A percentile compares a stretch with the other conserved stretches of the same genome.
Conservation (phyloP, 192 early-diverging fungal genomes). For the Diversispora epigaea region DNA sequence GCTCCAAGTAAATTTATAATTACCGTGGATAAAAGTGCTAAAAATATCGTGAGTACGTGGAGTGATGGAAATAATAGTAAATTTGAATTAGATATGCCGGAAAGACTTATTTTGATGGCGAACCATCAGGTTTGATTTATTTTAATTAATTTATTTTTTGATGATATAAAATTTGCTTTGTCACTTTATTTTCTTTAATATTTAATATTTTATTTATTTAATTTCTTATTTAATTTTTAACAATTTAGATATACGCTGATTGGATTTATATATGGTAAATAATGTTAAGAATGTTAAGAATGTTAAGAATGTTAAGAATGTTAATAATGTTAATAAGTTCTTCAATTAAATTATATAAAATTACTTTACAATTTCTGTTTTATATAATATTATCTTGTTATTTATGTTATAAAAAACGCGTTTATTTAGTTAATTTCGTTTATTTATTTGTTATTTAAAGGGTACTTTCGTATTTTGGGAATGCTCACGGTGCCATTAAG, state of each 20-base stretch:
- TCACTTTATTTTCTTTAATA: background rate
- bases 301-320: too few relatives aligned
- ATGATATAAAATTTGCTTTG: background rate
- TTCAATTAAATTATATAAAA: background rate
- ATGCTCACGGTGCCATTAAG: conserved; percentile 80
- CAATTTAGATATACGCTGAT: conserved; percentile 58
- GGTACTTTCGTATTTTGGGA: conserved; percentile 59
- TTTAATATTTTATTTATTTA: background rate
- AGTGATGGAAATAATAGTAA: conserved; percentile 23
- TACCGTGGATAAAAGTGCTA: conserved; percentile 45
- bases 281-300: too few relatives aligned
- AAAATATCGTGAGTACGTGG: conserved; percentile 34
- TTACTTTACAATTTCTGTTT: too few relatives aligned
- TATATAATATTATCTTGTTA: too few relatives aligned
- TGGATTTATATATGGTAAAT: conserved; percentile 67
- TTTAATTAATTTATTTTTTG: background rate
- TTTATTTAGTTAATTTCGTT: background rate
- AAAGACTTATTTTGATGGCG: conserved; percentile 48
- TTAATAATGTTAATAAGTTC: background rate
- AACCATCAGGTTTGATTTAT: conserved; percentile 57
- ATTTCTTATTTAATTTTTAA: background rate
- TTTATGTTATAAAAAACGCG: background rate
- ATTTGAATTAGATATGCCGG: conserved; percentile 46
- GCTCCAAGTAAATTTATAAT: conserved; percentile 51
- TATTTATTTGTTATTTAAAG: conserved; percentile 22